These are phyloP conservation scores for Orychophragmus violaceus DNA, from an alignment of 345 rosid genomes.

Conservation along the genomic window DNA sequence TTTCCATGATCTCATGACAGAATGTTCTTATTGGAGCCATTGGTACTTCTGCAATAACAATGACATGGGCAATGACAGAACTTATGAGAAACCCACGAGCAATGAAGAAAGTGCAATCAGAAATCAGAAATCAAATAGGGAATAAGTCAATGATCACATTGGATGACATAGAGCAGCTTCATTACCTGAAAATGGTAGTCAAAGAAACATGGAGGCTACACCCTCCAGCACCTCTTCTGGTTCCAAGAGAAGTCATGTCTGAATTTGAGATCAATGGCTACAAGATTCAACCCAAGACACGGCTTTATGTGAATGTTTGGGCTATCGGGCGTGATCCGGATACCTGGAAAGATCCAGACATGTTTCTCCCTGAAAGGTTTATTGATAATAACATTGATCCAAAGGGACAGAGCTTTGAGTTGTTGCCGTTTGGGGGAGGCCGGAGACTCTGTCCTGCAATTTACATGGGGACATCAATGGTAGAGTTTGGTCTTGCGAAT, in stretches of 20 bases:
- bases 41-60: constrained; percentile 17
- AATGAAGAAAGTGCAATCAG: constrained; percentile 40
- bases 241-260: constrained; percentile 45
- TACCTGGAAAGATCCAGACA: constrained; percentile 36
- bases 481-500: constrained; percentile 39
- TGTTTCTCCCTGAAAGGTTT: constrained; percentile 42
- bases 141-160: constrained; percentile 29
- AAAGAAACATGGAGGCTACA: constrained; percentile 53
- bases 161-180: constrained; percentile 25
- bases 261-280: constrained; percentile 34
- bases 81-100: constrained; percentile 33
- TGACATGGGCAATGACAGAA: constrained; percentile 48
- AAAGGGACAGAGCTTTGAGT: constrained; percentile 41
- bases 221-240: constrained; percentile 38
- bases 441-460: constrained; percentile 43
- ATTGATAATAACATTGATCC: constrained; percentile 25
- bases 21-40: constrained; percentile 28
- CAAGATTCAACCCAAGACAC: constrained; percentile 27
- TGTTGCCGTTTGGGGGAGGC: constrained; percentile 43
- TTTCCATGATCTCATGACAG: constrained; percentile 27
- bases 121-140: constrained; percentile 32
- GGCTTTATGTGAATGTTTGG: constrained; percentile 41
- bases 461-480: constrained; percentile 22
- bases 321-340: constrained; percentile 45
- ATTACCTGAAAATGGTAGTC: constrained; percentile 39